Evolutionary conservation across 2,329 filamentous ascomycete genomes (phyloP).

Genomic region (Fusarium brachygibbosum): DNA sequence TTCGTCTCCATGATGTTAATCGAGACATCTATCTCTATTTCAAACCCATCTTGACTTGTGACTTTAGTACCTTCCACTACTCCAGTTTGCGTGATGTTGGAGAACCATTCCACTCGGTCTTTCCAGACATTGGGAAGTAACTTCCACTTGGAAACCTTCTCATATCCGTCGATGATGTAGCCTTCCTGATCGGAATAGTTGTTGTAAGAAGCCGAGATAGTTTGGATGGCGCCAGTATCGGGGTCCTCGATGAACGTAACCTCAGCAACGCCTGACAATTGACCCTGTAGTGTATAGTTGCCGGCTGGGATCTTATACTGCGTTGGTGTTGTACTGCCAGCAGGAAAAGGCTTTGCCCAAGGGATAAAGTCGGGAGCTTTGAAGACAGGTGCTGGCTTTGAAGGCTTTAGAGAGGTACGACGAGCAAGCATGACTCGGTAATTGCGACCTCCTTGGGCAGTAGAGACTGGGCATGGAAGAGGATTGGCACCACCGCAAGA

Average conservation of each 20-base stretch:
- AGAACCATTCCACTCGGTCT: slow-evolving; percentile 56
- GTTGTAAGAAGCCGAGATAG: background rate
- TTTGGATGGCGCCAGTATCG: background rate
- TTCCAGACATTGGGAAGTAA: slow-evolving; percentile 22
- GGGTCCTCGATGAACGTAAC: background rate
- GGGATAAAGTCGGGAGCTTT: slow-evolving; percentile 3
- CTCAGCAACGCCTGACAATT: slow-evolving; percentile 2
- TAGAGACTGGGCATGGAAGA: slow-evolving; percentile 57
- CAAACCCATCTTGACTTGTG: slow-evolving; percentile 45
- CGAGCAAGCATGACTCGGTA: slow-evolving; percentile 60
- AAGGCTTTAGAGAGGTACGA: slow-evolving; percentile 49
- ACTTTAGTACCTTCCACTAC: slow-evolving; percentile 53
- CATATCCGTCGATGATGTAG: slow-evolving; percentile 11
- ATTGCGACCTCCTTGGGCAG: slow-evolving; percentile 55
- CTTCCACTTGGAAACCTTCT: slow-evolving; percentile 29
- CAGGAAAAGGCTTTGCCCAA: slow-evolving; percentile 2
- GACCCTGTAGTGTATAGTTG: slow-evolving; percentile 1
- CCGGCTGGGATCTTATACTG: background rate
- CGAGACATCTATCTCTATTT: slow-evolving; percentile 20
- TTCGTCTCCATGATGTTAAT: slow-evolving; percentile 15
- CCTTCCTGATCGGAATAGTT: background rate
- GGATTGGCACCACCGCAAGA: slow-evolving; percentile 61
- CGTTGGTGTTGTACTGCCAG: background rate
- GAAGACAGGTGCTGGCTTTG: slow-evolving; percentile 43
- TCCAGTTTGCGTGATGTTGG: slow-evolving; percentile 55